These are phyloP conservation scores for Hypoxylon intermedium DNA, from an alignment of 495 filamentous ascomycete species.

Conservation along the genomic window DNA sequence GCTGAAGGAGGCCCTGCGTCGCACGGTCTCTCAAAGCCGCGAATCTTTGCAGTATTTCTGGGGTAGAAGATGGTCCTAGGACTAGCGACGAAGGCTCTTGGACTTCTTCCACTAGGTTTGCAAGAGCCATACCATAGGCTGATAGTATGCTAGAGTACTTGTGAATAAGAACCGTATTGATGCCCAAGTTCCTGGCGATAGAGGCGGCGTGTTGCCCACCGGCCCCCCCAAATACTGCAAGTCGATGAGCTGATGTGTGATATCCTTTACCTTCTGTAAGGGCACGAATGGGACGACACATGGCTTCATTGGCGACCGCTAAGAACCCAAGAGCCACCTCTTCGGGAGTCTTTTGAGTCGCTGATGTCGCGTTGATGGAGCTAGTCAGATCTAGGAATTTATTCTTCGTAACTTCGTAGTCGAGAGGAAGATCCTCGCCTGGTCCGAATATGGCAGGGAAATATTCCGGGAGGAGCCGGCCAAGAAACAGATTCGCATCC, in stretches of 20 bases:
- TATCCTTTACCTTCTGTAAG: conserved; percentile 94
- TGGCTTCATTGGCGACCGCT: conserved; percentile 94
- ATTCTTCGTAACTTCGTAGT: conserved; percentile 76
- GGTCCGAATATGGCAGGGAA: conserved; percentile 97
- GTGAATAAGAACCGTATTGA: conserved; percentile 86
- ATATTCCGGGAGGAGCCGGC: conserved; percentile 83
- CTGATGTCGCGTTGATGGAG: conserved; percentile 72
- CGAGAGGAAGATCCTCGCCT: conserved; percentile 74
- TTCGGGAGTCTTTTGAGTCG: conserved; percentile 76
- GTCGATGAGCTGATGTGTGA: conserved; percentile 85
- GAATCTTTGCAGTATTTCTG: conserved; percentile 32
- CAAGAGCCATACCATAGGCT: conserved; percentile 95
- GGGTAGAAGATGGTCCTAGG: conserved; percentile 35
- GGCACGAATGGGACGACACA: conserved; percentile 91
- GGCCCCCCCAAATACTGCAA: conserved; percentile 93
- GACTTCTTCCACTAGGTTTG: conserved; percentile 73
- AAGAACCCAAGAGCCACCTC: conserved; percentile 83
- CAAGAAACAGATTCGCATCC: conserved; percentile 52
- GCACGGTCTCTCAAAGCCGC: conserved; percentile 29
- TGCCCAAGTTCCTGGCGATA: conserved; percentile 89
- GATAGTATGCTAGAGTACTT: conserved; percentile 93
- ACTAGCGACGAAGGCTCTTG: conserved; percentile 44
- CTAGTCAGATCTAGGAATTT: conserved; percentile 79
- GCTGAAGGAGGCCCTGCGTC: conserved; percentile 28
- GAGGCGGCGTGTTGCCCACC: conserved; percentile 95